Percentiles rank a stretch among this genome's conserved stretches.
These are phyloP conservation scores for Lachnellula occidentalis DNA, from an alignment of 2,329 filamentous ascomycete genomes.

Conservation along the genomic window DNA sequence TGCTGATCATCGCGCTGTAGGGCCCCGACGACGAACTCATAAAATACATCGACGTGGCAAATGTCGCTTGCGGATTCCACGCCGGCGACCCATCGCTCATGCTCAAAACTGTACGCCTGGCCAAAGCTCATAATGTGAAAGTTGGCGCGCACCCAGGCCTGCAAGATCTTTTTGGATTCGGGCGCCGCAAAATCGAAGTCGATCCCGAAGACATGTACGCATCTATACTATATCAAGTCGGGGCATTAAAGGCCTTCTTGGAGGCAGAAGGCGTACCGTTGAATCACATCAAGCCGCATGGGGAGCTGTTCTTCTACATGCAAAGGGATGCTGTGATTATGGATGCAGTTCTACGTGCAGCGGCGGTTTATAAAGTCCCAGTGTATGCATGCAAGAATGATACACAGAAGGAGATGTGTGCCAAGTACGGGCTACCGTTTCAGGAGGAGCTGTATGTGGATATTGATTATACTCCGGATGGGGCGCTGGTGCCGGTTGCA, in stretches of 20 bases:
- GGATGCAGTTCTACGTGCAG: slow-evolving; percentile 7
- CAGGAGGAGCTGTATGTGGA: slow-evolving; percentile 22
- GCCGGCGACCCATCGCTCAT: slow-evolving; percentile 60
- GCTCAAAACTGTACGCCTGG: slow-evolving; percentile 51
- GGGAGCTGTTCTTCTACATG: slow-evolving; percentile 6
- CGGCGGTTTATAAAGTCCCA: slow-evolving; percentile 19
- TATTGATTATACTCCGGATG: slow-evolving; percentile 19
- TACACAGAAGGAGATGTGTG: slow-evolving; percentile 17
- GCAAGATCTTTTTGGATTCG: slow-evolving; percentile 30
- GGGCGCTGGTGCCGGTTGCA: slow-evolving; percentile 8
- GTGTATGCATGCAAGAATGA: slow-evolving; percentile 27
- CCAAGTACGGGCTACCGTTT: slow-evolving; percentile 16
- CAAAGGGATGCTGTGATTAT: slow-evolving; percentile 7
- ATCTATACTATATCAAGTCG: slow-evolving; percentile 7
- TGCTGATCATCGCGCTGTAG: slow-evolving; percentile 19
- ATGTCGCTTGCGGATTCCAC: slow-evolving; percentile 57
- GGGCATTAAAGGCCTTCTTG: slow-evolving; percentile 2
- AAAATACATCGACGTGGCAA: slow-evolving; percentile 55
- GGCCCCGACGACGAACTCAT: slow-evolving; percentile 57
- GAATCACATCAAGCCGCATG: slow-evolving; percentile 7
- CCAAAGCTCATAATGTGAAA: slow-evolving; percentile 51
- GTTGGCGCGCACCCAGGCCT: slow-evolving; percentile 60
- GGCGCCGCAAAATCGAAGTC: slow-evolving; percentile 2
- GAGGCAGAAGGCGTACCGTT: slow-evolving; percentile 1
- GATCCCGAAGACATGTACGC: slow-evolving; percentile 5